A percentile compares a stretch with the other conserved stretches of the same genome.
Conservation (phyloP, 768 basidiomycete genomes). For the Leucogyrophana mollusca region DNA sequence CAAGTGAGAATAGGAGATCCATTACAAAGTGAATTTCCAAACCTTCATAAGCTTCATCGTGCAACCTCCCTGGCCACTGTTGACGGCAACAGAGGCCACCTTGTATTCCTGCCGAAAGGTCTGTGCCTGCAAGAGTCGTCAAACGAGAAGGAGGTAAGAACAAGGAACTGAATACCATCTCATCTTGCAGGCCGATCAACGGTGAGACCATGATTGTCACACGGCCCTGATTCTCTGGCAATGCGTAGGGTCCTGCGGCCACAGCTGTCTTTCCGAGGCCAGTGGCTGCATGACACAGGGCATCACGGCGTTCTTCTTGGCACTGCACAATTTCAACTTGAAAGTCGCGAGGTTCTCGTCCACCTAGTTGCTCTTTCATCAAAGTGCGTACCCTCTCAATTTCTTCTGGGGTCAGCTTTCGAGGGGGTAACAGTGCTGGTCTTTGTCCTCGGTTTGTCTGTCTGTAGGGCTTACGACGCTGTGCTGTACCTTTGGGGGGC, state of each 20-base stretch:
- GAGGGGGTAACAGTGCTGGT: no score
- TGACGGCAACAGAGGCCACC: slow-evolving; percentile 29
- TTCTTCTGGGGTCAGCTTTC: no score
- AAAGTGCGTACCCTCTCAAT: slow-evolving; percentile 1
- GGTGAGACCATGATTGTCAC: slow-evolving; percentile 39
- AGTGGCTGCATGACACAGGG: slow-evolving; percentile 35
- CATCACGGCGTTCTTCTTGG: slow-evolving; percentile 30
- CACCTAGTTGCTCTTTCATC: slow-evolving; percentile 8
- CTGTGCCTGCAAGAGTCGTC: slow-evolving; percentile 15
- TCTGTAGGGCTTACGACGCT: no score
- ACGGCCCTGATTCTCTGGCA: slow-evolving; percentile 21
- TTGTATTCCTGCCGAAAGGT: slow-evolving; percentile 32
- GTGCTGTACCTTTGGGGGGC: no score
- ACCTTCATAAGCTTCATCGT: slow-evolving; percentile 16
- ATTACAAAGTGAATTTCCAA: slow-evolving; percentile 12
- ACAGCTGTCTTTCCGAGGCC: slow-evolving; percentile 38
- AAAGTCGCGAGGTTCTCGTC: slow-evolving; percentile 16
- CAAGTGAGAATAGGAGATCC: neutral
- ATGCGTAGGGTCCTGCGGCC: slow-evolving; percentile 37
- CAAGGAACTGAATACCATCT: slow-evolving; percentile 29
- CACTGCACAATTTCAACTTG: slow-evolving; percentile 29
- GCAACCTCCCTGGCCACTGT: slow-evolving; percentile 31
- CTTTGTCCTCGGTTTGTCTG: no score
- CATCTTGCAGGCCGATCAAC: slow-evolving; percentile 37
- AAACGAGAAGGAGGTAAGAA: no score